Evolutionary conservation across 1,139 yeast species (phyloP).

Genomic region (Taiozyma sp.): DNA sequence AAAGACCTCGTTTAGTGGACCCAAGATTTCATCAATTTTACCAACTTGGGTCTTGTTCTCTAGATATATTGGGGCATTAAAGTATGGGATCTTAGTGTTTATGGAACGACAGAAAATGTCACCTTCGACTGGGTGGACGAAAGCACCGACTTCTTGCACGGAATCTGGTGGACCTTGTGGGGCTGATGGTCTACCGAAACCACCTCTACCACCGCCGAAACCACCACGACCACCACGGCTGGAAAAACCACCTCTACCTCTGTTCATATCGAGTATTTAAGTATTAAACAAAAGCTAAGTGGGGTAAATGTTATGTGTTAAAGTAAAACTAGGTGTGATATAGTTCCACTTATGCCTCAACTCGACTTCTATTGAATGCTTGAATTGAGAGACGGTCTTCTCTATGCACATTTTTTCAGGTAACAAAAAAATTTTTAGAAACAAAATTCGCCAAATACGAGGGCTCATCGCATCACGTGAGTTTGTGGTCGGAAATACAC

Average conservation of each 20-base stretch:
- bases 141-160: slow-evolving; percentile 92
- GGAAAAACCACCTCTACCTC: slow-evolving; percentile 57
- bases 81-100: slow-evolving; percentile 92
- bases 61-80: slow-evolving; percentile 96
- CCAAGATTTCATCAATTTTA: slow-evolving; percentile 96
- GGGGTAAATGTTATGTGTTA: not conserved
- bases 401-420: not conserved
- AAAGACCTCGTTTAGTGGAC: slow-evolving; percentile 94
- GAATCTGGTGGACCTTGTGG: slow-evolving; percentile 82
- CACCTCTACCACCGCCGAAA: slow-evolving; percentile 46
- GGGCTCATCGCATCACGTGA: slow-evolving; percentile 5
- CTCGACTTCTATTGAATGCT: not conserved
- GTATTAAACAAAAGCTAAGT: not conserved
- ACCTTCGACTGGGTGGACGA: slow-evolving; percentile 92
- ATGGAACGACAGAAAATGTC: slow-evolving; percentile 96
- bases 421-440: slow-evolving; percentile 1
- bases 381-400: not conserved
- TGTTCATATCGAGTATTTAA: slow-evolving; percentile 16
- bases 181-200: slow-evolving; percentile 39
- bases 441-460: not conserved
- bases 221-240: slow-evolving; percentile 63
- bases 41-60: slow-evolving; percentile 96
- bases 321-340: not conserved
- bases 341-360: not conserved
- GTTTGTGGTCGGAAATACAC: not conserved